A percentile compares a stretch with the other conserved stretches of the same genome.
Conservation (phyloP, 1,284 basidiomycete genomes). For the Blastosporella zonata region DNA sequence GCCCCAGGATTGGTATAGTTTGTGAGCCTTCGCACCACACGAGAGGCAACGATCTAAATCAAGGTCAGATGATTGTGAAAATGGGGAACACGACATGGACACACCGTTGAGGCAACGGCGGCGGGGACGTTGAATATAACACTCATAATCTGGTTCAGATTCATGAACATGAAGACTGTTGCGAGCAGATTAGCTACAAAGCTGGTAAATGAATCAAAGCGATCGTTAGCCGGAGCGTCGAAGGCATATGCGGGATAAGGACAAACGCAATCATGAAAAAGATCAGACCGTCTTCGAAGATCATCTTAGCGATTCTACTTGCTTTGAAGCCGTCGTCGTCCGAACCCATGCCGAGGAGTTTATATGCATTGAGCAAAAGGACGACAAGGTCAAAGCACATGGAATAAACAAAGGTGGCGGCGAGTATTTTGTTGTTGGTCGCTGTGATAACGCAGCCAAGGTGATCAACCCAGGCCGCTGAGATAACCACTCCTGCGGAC, state of each 20-base stretch:
- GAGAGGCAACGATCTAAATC: constrained; percentile 59
- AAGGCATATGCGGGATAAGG: not conserved
- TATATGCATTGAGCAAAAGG: constrained; percentile 56
- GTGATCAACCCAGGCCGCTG: constrained; percentile 47
- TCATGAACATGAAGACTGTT: constrained; percentile 66
- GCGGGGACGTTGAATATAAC: constrained; percentile 75
- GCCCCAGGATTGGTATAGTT: constrained; percentile 53
- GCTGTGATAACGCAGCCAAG: constrained; percentile 50
- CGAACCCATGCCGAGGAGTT: constrained; percentile 40
- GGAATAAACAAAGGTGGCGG: constrained; percentile 65
- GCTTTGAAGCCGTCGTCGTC: constrained; percentile 21
- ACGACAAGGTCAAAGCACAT: constrained; percentile 73
- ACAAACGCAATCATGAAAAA: constrained; percentile 74
- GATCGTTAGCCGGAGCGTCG: not conserved
- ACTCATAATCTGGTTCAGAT: constrained; percentile 68
- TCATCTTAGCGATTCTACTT: constrained; percentile 53
- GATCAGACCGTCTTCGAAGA: constrained; percentile 69
- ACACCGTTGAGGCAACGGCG: constrained; percentile 60
- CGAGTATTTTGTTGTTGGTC: constrained; percentile 57
- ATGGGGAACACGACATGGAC: constrained; percentile 19
- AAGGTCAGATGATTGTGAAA: not conserved
- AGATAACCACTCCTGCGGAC: constrained; percentile 50
- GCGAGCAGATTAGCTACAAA: constrained; percentile 65
- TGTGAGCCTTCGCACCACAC: constrained; percentile 58
- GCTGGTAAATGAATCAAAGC: constrained; percentile 30